Base-by-base conservation (phyloP, 495 filamentous ascomycete species). In the Patellaria atrata region DNA sequence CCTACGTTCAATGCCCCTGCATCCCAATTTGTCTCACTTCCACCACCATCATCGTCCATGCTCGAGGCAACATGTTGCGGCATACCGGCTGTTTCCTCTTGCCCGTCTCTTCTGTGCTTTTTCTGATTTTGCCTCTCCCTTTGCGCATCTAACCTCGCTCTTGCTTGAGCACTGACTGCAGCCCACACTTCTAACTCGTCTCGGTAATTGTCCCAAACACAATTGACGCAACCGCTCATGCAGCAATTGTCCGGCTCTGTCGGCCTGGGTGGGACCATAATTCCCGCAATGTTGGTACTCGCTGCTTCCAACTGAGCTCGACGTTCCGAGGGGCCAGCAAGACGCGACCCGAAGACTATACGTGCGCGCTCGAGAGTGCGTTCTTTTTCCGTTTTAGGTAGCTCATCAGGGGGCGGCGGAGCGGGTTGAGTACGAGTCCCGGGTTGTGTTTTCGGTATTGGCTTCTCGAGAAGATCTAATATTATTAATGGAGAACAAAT, bases 211-310 rank as follows among this genome's bases (percentile, higher is more conserved):
- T 94, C 87, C 87, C 87, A 97, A 8, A 93, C 87, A 55, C 89
- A 97, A 53, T 96, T 86, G 19, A 94, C 86, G 54, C 89, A 97
- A 18, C 89, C 89, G 47, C 77, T 83, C 89, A 96, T 97, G 60
- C 89, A 97, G 69, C 89, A 97, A 57, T 96, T 94, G 54, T 94
- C 89, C 10, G 89, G 89, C 55, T 97, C 89, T 33, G 73, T 68
- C 5, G 89, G 89, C 10, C 69, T 65, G 12, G 84, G 84, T 8
- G 85, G 86, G 3, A 93, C 79, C 37, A 70, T 61, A 8, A 93
- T 70, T 18, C 86, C 86, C 9, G 83, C 83, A 43, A 93, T 59
- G 11, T 71, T 63, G 27, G 64, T 68, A 47, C 59, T 69, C 27
- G 63, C 58, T 40, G 67, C 58, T 49, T 71, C 48, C 40, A 72